A percentile compares a stretch with the other conserved stretches of the same genome.
Evolutionary conservation across 805 yeast genomes (phyloP).

Genomic region (Metschnikowia arizonensis): DNA sequence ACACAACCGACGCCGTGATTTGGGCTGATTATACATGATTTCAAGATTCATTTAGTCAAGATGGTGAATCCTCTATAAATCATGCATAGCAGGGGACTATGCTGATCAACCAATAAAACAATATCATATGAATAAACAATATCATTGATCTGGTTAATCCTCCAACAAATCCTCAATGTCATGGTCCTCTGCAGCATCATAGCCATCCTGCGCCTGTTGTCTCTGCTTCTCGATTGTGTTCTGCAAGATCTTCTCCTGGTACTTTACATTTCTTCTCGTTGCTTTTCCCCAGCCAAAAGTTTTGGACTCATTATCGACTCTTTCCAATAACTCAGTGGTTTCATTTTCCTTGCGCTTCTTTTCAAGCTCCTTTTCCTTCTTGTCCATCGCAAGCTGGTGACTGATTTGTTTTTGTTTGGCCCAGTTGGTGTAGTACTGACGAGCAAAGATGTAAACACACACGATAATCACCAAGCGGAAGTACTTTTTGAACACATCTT

Average conservation of each 20-base stretch:
- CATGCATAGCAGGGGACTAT: no score
- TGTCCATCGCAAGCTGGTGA: conserved; percentile 45
- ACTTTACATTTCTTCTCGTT: conserved; percentile 57
- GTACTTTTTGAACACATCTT: conserved; percentile 42
- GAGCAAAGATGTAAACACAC: conserved; percentile 58
- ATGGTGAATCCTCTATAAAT: no score
- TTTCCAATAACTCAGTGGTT: conserved; percentile 28
- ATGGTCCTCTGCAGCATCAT: conserved; percentile 51
- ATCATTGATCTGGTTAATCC: conserved; percentile 5
- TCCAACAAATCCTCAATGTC: conserved; percentile 69
- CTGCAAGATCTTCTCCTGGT: conserved; percentile 52
- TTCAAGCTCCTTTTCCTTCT: conserved; percentile 36
- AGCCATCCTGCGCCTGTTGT: conserved; percentile 42
- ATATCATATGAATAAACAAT: no score
- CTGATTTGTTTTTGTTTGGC: conserved; percentile 52
- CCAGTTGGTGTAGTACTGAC: conserved; percentile 54
- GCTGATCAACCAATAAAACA: no score
- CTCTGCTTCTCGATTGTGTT: conserved; percentile 38
- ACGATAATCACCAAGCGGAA: conserved; percentile 46
- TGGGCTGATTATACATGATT: no score
- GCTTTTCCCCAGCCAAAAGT: conserved; percentile 79
- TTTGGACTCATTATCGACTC: conserved; percentile 37
- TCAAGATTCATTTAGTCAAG: no score
- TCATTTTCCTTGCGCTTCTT: conserved; percentile 30
- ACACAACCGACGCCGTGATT: no score